Conservation (phyloP, 371 early-diverging fungal species). For the Mortierella sp. region DNA sequence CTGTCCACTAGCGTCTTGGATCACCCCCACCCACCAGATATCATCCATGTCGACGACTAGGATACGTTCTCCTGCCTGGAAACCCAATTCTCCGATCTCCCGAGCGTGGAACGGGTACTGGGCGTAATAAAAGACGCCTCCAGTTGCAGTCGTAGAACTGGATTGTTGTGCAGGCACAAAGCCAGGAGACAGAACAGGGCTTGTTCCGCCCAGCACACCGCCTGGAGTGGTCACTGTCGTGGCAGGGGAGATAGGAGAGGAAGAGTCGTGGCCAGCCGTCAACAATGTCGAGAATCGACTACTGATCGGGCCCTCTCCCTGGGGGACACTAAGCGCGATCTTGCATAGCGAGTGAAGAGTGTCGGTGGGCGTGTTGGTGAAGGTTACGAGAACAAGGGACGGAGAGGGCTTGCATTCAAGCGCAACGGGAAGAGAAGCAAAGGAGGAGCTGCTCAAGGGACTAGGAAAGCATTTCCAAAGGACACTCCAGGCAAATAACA, state of each 20-base stretch:
- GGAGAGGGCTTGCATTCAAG: too few species aligned
- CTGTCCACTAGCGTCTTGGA: slow-evolving; percentile 62
- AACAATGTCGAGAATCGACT: slow-evolving; percentile 35
- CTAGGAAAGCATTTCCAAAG: too few species aligned
- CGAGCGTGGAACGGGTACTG: slow-evolving; percentile 80
- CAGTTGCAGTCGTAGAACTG: background rate
- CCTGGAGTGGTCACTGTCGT: slow-evolving; percentile 58
- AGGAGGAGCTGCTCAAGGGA: too few species aligned
- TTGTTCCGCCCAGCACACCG: slow-evolving; percentile 23
- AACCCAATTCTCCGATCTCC: slow-evolving; percentile 82
- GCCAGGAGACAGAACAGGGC: too few species aligned
- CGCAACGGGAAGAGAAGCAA: too few species aligned
- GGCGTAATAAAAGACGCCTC: slow-evolving; percentile 68
- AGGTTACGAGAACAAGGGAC: too few species aligned
- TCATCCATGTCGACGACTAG: slow-evolving; percentile 84
- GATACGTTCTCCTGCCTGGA: slow-evolving; percentile 77
- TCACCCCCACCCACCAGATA: slow-evolving; percentile 88
- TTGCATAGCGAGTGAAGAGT: too few species aligned
- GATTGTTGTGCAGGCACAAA: background rate
- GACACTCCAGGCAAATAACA: too few species aligned
- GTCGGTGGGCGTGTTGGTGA: too few species aligned
- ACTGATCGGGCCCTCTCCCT: slow-evolving; percentile 19
- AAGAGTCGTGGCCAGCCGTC: slow-evolving; percentile 12
- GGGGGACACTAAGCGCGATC: too few species aligned
- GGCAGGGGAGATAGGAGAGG: slow-evolving; percentile 41